Evolutionary conservation across 345 rosid genomes (phyloP).

Genomic region (Linum usitatissimum): DNA sequence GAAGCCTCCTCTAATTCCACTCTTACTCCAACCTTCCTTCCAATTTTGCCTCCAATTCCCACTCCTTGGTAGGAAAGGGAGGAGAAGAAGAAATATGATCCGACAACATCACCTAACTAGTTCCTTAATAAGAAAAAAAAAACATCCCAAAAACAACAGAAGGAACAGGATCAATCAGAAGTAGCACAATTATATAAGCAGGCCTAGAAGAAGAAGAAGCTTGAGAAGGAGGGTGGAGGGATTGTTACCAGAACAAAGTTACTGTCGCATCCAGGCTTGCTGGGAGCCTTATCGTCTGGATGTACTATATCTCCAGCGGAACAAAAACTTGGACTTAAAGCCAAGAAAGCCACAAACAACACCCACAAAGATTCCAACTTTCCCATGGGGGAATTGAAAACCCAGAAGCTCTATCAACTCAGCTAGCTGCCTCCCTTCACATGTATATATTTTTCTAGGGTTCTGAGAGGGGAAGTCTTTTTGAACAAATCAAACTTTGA

Average conservation of each 20-base stretch:
- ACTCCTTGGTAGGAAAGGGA: too few species aligned
- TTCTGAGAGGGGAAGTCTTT: not conserved
- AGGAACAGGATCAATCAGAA: not conserved
- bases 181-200: not conserved
- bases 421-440: constrained; percentile 8
- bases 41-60: too few species aligned
- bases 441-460: constrained; percentile 5
- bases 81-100: too few species aligned
- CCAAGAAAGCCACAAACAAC: constrained; percentile 14
- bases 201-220: too few species aligned
- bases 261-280: constrained; percentile 73
- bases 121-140: too few species aligned
- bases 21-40: too few species aligned
- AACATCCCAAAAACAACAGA: too few species aligned
- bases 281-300: constrained; percentile 64
- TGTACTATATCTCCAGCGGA: constrained; percentile 88
- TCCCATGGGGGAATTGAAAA: not conserved
- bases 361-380: not conserved
- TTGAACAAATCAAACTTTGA: too few species aligned
- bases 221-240: not conserved
- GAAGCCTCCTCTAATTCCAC: too few species aligned
- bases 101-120: too few species aligned
- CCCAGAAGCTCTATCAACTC: not conserved
- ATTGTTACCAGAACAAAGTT: constrained; percentile 80
- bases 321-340: constrained; percentile 23